phyloP scores from a whole-genome alignment of 1,284 basidiomycete genomes.

The Gomphus bonarii region DNA sequence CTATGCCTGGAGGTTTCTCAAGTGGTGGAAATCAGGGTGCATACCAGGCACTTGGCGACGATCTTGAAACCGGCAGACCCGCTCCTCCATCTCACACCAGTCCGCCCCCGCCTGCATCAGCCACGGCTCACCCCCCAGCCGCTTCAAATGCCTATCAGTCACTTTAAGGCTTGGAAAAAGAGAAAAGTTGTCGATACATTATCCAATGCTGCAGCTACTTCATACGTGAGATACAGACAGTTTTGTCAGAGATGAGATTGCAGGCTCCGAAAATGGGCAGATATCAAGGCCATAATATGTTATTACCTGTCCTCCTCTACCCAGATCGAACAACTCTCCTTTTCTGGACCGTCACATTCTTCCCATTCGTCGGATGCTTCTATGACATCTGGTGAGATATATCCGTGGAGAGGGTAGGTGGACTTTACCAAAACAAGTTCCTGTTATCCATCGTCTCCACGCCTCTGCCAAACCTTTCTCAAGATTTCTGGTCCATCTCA shows the following conservation, averaged over 20 bases:
- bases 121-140: constrained; percentile 6
- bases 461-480: constrained; percentile 41
- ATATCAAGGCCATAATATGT: neutral
- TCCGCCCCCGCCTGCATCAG: constrained; percentile 21
- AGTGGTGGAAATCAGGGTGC: constrained; percentile 39
- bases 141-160: neutral
- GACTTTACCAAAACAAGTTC: constrained; percentile 32
- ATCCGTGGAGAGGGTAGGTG: neutral
- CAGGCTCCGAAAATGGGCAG: neutral
- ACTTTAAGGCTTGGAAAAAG: neutral
- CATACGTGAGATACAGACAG: neutral
- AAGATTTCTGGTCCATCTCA: constrained; percentile 41
- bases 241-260: neutral
- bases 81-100: constrained; percentile 20
- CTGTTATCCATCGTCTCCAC: constrained; percentile 47
- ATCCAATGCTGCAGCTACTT: constrained; percentile 4
- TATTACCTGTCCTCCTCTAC: constrained; percentile 25
- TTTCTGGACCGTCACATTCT: constrained; percentile 22
- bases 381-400: neutral
- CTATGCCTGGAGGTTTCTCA: constrained; percentile 75
- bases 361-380: constrained; percentile 25
- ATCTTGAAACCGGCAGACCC: constrained; percentile 23
- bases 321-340: constrained; percentile 30
- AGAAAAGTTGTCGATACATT: neutral
- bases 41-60: constrained; percentile 67